Evolutionary conservation across 495 filamentous ascomycete species (phyloP).

Genomic region (Halenospora varia): DNA sequence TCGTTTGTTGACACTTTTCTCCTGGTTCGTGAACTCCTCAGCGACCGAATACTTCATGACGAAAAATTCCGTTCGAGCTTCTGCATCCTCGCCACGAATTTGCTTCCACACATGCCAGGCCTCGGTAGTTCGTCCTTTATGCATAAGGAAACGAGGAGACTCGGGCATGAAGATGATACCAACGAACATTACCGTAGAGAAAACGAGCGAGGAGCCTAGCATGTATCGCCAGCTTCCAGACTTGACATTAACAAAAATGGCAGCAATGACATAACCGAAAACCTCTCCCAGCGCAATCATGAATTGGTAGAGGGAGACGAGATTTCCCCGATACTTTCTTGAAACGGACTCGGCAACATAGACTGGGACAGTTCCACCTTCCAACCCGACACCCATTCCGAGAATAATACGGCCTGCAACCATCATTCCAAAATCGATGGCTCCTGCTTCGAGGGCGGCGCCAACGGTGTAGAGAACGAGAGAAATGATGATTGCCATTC

Average conservation of each 20-base stretch:
- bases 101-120: conserved; percentile 62
- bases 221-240: conserved; percentile 61
- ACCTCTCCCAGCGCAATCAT: conserved; percentile 62
- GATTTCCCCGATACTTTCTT: conserved; percentile 50
- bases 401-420: conserved; percentile 56
- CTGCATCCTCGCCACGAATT: conserved; percentile 50
- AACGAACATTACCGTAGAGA: conserved; percentile 55
- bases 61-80: conserved; percentile 56
- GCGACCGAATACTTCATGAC: conserved; percentile 54
- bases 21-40: conserved; percentile 40
- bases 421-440: conserved; percentile 56
- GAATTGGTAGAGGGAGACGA: conserved; percentile 60
- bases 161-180: conserved; percentile 70
- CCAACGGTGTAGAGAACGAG: conserved; percentile 56
- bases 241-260: conserved; percentile 53
- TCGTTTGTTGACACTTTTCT: conserved; percentile 1
- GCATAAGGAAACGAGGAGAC: conserved; percentile 67
- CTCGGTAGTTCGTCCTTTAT: conserved; percentile 58
- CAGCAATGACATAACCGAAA: conserved; percentile 57
- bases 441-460: conserved; percentile 55
- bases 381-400: conserved; percentile 55
- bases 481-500: conserved; percentile 56
- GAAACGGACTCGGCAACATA: conserved; percentile 50
- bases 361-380: conserved; percentile 57
- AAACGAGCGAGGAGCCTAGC: conserved; percentile 59